These are phyloP conservation scores for Yamadazyma tumulicola DNA, from an alignment of 805 yeast genomes.

Conservation along the genomic window DNA sequence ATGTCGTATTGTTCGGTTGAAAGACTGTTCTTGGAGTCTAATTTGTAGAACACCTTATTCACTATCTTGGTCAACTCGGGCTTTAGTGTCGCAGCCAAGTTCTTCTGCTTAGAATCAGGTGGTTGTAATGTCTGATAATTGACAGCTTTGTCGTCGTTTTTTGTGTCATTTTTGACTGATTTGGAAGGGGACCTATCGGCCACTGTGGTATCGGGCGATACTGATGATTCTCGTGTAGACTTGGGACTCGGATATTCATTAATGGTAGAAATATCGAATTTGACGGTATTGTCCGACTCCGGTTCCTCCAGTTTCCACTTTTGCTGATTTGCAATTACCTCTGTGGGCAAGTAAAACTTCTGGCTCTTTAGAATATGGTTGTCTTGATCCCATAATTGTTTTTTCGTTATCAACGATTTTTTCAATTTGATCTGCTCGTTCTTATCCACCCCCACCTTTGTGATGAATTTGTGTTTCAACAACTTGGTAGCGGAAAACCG, in stretches of 20 bases:
- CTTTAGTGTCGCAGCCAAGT: slow-evolving; percentile 12
- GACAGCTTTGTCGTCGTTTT: not conserved
- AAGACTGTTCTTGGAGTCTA: slow-evolving; percentile 29
- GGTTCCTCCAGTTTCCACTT: slow-evolving; percentile 20
- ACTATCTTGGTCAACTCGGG: slow-evolving; percentile 33
- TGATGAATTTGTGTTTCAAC: slow-evolving; percentile 32
- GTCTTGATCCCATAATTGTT: slow-evolving; percentile 38
- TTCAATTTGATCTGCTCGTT: slow-evolving; percentile 15
- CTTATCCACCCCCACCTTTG: slow-evolving; percentile 11
- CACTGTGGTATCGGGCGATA: slow-evolving; percentile 15
- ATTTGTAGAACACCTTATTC: slow-evolving; percentile 39
- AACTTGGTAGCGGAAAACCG: slow-evolving; percentile 30
- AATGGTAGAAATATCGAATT: slow-evolving; percentile 38
- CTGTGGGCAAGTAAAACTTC: slow-evolving; percentile 37
- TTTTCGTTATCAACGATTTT: slow-evolving; percentile 30
- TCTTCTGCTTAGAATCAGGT: slow-evolving; percentile 16
- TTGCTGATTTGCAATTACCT: slow-evolving; percentile 28
- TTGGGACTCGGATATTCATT: slow-evolving; percentile 15
- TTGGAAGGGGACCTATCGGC: not conserved
- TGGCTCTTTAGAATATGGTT: slow-evolving; percentile 28
- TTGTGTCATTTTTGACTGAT: not conserved
- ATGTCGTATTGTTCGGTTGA: slow-evolving; percentile 33
- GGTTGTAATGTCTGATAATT: slow-evolving; percentile 9
- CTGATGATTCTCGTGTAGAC: slow-evolving; percentile 18
- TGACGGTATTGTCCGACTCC: slow-evolving; percentile 16